phyloP scores from a whole-genome alignment of 2,329 filamentous ascomycete genomes.

The Neofusicoccum kwambonambiense region DNA sequence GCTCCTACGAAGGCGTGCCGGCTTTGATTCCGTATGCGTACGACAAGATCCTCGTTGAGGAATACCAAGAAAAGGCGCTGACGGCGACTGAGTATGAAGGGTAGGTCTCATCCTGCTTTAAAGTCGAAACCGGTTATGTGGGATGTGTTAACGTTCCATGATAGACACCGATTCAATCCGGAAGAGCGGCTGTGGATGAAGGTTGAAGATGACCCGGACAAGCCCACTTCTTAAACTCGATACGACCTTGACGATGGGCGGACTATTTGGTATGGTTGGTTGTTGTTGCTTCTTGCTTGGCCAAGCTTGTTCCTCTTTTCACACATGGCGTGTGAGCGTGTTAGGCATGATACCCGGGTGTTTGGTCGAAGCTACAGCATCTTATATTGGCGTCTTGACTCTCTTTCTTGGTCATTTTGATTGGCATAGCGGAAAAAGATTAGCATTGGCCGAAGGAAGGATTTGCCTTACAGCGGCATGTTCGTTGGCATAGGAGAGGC shows the following conservation, averaged over 20 bases:
- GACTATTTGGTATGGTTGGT: neutral
- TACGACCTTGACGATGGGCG: neutral
- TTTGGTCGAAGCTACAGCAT: constrained; percentile 3
- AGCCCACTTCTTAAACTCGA: neutral
- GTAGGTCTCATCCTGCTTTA: constrained; percentile 44
- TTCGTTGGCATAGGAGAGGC: no score
- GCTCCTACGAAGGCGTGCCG: constrained; percentile 70
- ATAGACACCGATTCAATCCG: constrained; percentile 61
- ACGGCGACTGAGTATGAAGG: constrained; percentile 60
- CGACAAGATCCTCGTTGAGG: constrained; percentile 62
- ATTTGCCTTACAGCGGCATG: no score
- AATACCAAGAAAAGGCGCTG: constrained; percentile 64
- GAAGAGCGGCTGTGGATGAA: constrained; percentile 61
- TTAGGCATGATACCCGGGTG: constrained; percentile 15
- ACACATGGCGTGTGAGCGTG: neutral
- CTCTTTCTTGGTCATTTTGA: neutral
- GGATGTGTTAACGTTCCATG: constrained; percentile 20
- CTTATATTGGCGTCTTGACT: neutral
- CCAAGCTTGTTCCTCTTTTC: neutral
- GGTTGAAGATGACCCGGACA: constrained; percentile 20
- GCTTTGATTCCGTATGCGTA: constrained; percentile 70
- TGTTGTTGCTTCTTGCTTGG: neutral
- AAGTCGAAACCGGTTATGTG: neutral
- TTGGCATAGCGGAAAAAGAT: neutral
- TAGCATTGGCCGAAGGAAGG: neutral